Evolutionary conservation across 768 basidiomycete genomes (phyloP).

Genomic region (Antrodiella citrinella): DNA sequence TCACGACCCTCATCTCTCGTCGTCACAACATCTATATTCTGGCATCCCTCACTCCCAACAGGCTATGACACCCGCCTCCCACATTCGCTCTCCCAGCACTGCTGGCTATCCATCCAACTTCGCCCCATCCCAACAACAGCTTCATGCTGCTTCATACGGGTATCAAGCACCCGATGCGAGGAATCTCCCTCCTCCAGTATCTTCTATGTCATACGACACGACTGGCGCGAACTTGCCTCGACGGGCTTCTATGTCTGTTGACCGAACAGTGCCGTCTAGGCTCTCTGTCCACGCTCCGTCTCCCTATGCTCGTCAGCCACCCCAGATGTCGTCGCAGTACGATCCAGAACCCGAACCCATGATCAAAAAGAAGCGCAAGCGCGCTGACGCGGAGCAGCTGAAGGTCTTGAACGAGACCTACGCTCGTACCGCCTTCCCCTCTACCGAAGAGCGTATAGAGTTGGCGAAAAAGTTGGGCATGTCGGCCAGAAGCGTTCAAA

Average conservation of each 20-base stretch:
- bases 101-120: slow-evolving; percentile 54
- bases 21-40: not conserved
- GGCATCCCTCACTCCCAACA: slow-evolving; percentile 1
- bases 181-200: slow-evolving; percentile 17
- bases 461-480: slow-evolving; percentile 73
- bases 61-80: slow-evolving; percentile 14
- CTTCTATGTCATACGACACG: slow-evolving; percentile 10
- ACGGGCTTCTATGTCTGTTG: slow-evolving; percentile 29
- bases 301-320: slow-evolving; percentile 41
- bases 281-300: slow-evolving; percentile 31
- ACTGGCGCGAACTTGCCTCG: slow-evolving; percentile 16
- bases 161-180: slow-evolving; percentile 31
- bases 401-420: slow-evolving; percentile 79
- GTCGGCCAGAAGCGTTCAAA: slow-evolving; percentile 80
- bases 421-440: slow-evolving; percentile 76
- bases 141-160: slow-evolving; percentile 23
- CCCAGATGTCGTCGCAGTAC: slow-evolving; percentile 13
- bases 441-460: slow-evolving; percentile 76
- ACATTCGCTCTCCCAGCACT: slow-evolving; percentile 51
- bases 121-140: slow-evolving; percentile 32
- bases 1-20: slow-evolving; percentile 38
- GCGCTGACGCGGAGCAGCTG: slow-evolving; percentile 73
- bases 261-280: slow-evolving; percentile 17
- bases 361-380: slow-evolving; percentile 84
- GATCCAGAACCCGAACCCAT: slow-evolving; percentile 37